Evolutionary conservation across 495 filamentous ascomycete species (phyloP).

Genomic region (Cercophora sp.): DNA sequence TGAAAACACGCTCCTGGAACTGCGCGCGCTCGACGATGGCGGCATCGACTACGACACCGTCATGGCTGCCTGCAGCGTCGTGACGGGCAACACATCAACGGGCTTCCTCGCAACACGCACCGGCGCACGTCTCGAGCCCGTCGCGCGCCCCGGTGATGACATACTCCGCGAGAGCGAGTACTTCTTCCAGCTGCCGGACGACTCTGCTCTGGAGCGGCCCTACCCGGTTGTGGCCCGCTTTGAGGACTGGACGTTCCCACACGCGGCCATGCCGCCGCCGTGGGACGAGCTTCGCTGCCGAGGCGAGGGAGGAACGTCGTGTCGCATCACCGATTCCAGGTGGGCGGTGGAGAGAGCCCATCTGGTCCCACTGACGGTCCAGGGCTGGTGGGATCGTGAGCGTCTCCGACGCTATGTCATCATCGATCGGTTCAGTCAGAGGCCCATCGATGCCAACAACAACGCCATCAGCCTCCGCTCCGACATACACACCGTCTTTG

Average conservation of each 20-base stretch:
- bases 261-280: neutral
- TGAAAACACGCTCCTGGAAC: neutral
- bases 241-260: neutral
- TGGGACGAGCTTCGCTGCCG: neutral
- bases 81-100: neutral
- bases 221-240: neutral
- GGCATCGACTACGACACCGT: conserved; percentile 1
- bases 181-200: conserved; percentile 2
- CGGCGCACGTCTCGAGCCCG: neutral
- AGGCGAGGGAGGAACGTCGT: neutral
- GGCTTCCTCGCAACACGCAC: neutral
- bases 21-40: conserved; percentile 2
- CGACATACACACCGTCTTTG: conserved; percentile 11
- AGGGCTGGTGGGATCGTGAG: conserved; percentile 8
- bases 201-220: neutral
- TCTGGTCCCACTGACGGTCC: neutral
- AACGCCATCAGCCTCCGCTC: conserved; percentile 3
- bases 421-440: conserved; percentile 4
- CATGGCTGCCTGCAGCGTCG: neutral
- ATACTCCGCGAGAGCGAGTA: neutral
- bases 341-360: conserved; percentile 8
- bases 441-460: neutral
- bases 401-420: neutral
- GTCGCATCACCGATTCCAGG: conserved; percentile 1
- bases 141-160: neutral